These are phyloP conservation scores for Parietichytrium sp. DNA, from an alignment of 108 stramenopile genomes.

Conservation along the genomic window DNA sequence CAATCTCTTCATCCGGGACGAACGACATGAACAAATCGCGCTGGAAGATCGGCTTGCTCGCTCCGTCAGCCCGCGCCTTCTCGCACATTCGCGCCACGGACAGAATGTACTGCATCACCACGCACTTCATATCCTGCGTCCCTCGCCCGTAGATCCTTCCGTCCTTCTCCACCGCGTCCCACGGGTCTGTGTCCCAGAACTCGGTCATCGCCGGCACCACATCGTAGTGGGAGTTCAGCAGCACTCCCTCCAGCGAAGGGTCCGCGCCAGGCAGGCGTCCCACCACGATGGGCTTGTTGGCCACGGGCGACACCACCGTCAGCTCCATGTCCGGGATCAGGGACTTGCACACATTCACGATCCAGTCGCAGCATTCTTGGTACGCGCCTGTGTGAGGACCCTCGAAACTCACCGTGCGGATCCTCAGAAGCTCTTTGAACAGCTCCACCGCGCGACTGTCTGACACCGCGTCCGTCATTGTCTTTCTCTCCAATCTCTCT, in stretches of 20 bases:
- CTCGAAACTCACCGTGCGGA: slow-evolving; percentile 73
- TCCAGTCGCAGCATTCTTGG: slow-evolving; percentile 68
- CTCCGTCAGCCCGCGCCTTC: not conserved
- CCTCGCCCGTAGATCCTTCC: slow-evolving; percentile 88
- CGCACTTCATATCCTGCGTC: slow-evolving; percentile 94
- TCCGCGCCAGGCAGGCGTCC: slow-evolving; percentile 77
- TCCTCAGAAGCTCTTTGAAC: slow-evolving; percentile 68
- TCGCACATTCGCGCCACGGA: slow-evolving; percentile 57
- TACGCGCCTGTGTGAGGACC: slow-evolving; percentile 74
- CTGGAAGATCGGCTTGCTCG: slow-evolving; percentile 37
- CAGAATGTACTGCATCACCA: slow-evolving; percentile 88
- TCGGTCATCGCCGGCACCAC: slow-evolving; percentile 82
- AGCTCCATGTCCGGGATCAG: slow-evolving; percentile 35
- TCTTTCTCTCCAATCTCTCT: not conserved
- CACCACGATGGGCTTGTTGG: slow-evolving; percentile 81
- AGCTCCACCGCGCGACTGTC: slow-evolving; percentile 46
- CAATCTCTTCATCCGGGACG: slow-evolving; percentile 72
- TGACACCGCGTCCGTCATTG: not conserved
- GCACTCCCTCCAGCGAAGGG: slow-evolving; percentile 70
- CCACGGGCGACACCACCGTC: slow-evolving; percentile 35
- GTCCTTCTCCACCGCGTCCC: slow-evolving; percentile 70
- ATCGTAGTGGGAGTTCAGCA: slow-evolving; percentile 92
- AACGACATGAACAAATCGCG: slow-evolving; percentile 58
- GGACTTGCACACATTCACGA: slow-evolving; percentile 54
- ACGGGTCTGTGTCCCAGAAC: slow-evolving; percentile 67